Base-by-base conservation (phyloP, 176 grass and related monocot species). In the Aechmea fasciata region DNA sequence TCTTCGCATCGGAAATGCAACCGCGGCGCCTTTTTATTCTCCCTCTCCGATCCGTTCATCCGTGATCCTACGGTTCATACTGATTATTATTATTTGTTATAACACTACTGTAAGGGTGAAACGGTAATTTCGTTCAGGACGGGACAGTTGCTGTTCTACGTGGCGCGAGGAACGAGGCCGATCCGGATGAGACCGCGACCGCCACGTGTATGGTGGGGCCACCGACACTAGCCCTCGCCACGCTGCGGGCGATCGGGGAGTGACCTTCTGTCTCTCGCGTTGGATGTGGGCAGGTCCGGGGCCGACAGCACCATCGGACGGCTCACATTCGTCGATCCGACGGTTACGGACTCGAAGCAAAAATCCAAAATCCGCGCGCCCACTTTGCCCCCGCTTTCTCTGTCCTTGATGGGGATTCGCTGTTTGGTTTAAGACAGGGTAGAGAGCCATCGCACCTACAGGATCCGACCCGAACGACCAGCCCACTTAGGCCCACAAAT, bases 1-100 rank as follows among this genome's bases (percentile, higher is more conserved):
- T 80, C 70, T 65, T 69, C 50, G 49, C 26, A 55, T 79, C 78
- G 26, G 52, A 61, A 69, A 74, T 63, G 51, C 51, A 26, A 64
- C 41, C 63, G 48, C 57, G 9, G 20, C 19, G 14, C 47, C 11
- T 70, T 70, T 70, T 13, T 52, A 49, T 7, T 19, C 47, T 11
- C 33, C 7, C 48, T 22, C 68, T 49, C 22, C 17, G 33, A 41
- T 48, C 68, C 68, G 68, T 48, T 13, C 48, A 52, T 70, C 4
- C 10, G 2, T 11, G 26, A 70, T 70, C 55, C 55, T 9, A 59
- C 55, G 55, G 55, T 19, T 59, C 55, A 59, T 9, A 22, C 19
- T 20, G 13, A 59, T n/a, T 19, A 6, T 19, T 19, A 6, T 19
- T 10, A 10, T 9, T 22, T 12, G n/a, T 59, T 18, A 10, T 59